phyloP scores from a whole-genome alignment of 495 filamentous ascomycete genomes.

The Astrothelium subdiscretum region DNA sequence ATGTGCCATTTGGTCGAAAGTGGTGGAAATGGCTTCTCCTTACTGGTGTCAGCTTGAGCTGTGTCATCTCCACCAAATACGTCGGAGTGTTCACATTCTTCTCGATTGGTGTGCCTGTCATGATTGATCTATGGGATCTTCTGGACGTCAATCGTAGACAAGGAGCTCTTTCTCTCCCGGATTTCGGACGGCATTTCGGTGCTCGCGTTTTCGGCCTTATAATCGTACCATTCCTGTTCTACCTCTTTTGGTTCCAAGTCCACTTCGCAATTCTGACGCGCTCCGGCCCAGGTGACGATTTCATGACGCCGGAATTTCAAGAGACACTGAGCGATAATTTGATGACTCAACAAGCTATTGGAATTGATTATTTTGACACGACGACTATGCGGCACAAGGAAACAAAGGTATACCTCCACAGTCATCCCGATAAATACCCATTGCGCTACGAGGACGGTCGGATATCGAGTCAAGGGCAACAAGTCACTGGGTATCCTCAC shows the following conservation, averaged over 20 bases:
- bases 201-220: constrained; percentile 77
- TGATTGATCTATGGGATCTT: constrained; percentile 91
- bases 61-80: constrained; percentile 97
- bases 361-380: constrained; percentile 79
- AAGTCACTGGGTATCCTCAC: constrained; percentile 94
- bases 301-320: constrained; percentile 97
- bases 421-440: constrained; percentile 79
- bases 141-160: constrained; percentile 73
- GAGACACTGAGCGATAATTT: constrained; percentile 90
- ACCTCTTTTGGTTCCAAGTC: constrained; percentile 99
- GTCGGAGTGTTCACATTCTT: constrained; percentile 95
- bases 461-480: constrained; percentile 87
- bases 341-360: constrained; percentile 74
- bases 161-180: constrained; percentile 61
- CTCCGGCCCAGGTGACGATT: constrained; percentile 93
- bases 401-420: constrained; percentile 91
- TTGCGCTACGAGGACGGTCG: constrained; percentile 94
- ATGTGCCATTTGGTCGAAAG: constrained; percentile 79
- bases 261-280: constrained; percentile 83
- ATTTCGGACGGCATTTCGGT: constrained; percentile 81
- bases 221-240: constrained; percentile 88
- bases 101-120: constrained; percentile 86
- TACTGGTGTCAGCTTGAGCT: constrained; percentile 86
- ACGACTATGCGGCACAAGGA: constrained; percentile 92
- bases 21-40: constrained; percentile 99